Percentiles rank a stretch among this genome's conserved stretches.
Evolutionary conservation across 2,329 filamentous ascomycete species (phyloP).

Genomic region (Tolypocladium capitatum): DNA sequence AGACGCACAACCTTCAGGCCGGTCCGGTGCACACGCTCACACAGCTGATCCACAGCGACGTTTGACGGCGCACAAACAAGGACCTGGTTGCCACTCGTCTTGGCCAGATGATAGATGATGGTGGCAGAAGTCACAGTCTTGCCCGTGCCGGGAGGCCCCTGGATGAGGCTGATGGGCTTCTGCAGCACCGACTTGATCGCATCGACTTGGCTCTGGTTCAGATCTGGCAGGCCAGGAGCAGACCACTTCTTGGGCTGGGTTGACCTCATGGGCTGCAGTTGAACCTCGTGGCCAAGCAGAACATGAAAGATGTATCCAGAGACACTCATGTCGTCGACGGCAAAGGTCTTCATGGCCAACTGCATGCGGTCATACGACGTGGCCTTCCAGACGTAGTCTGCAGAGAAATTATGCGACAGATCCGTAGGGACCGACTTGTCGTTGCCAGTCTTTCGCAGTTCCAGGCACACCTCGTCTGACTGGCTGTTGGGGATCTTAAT

Average conservation of each 20-base stretch:
- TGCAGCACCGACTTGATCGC: constrained; percentile 92
- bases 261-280: constrained; percentile 88
- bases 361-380: constrained; percentile 99
- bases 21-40: constrained; percentile 88
- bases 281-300: constrained; percentile 87
- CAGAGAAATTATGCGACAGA: constrained; percentile 94
- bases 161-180: constrained; percentile 87
- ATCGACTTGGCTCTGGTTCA: constrained; percentile 91
- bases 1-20: constrained; percentile 93
- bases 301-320: constrained; percentile 99
- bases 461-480: constrained; percentile 92
- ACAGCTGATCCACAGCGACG: constrained; percentile 95
- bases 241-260: constrained; percentile 94
- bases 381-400: constrained; percentile 98
- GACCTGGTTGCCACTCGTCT: constrained; percentile 88
- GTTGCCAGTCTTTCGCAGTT: constrained; percentile 85
- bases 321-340: constrained; percentile 93
- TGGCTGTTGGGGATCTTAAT: constrained; percentile 99
- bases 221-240: constrained; percentile 81
- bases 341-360: constrained; percentile 97
- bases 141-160: constrained; percentile 90
- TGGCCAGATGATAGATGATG: constrained; percentile 94
- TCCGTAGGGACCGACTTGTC: constrained; percentile 94
- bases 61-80: constrained; percentile 96
- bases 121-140: constrained; percentile 98